Conservation (phyloP, 1,139 yeast species). For the Petasospora rhodanensis region DNA sequence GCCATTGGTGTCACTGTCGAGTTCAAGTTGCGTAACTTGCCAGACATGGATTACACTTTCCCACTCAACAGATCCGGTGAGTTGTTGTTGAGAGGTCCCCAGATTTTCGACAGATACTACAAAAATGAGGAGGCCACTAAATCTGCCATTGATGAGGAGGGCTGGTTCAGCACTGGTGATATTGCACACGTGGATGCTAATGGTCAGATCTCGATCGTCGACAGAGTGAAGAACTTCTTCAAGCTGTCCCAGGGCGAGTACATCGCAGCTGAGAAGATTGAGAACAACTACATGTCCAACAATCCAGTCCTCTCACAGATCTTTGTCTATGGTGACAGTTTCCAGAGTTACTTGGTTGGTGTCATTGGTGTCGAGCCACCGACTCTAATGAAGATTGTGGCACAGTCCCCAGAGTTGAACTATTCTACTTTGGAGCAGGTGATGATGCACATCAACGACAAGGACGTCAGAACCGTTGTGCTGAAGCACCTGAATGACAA, state of each 20-base stretch:
- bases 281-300: slow-evolving; percentile 41
- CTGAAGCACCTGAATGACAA: slow-evolving; percentile 30
- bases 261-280: slow-evolving; percentile 53
- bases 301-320: slow-evolving; percentile 38
- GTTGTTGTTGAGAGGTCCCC: slow-evolving; percentile 46
- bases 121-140: slow-evolving; percentile 38
- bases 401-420: slow-evolving; percentile 15
- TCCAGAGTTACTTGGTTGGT: slow-evolving; percentile 41
- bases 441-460: slow-evolving; percentile 26
- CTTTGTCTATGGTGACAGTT: slow-evolving; percentile 45
- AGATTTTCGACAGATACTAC: slow-evolving; percentile 42
- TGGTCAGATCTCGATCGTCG: slow-evolving; percentile 43
- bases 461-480: slow-evolving; percentile 29
- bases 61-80: slow-evolving; percentile 43
- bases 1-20: slow-evolving; percentile 42
- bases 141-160: slow-evolving; percentile 40
- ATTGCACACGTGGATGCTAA: slow-evolving; percentile 39
- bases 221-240: slow-evolving; percentile 53
- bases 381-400: slow-evolving; percentile 16
- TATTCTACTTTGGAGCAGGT: slow-evolving; percentile 25
- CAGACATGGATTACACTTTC: slow-evolving; percentile 44
- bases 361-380: slow-evolving; percentile 37
- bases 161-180: slow-evolving; percentile 60
- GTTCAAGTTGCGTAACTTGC: slow-evolving; percentile 47
- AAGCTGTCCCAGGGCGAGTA: slow-evolving; percentile 56